Percentiles rank a stretch among this genome's conserved stretches.
phyloP scores from a whole-genome alignment of 2,329 filamentous ascomycete species.

The Emydomyces testavorans region DNA sequence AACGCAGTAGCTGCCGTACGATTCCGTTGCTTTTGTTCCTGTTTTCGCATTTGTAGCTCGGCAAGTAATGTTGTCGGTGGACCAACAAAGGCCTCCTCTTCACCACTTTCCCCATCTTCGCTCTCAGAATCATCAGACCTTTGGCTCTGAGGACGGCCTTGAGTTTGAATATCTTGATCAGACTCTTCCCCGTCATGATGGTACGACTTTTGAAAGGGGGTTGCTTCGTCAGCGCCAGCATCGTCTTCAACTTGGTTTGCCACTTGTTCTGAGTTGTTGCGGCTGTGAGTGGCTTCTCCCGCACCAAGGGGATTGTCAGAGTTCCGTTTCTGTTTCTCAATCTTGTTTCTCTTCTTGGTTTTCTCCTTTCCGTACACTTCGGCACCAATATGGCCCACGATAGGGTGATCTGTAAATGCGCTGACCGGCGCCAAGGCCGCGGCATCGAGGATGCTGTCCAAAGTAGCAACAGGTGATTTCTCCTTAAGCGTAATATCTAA shows the following conservation, averaged over 20 bases:
- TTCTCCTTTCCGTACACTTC: constrained; percentile 57
- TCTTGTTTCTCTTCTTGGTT: constrained; percentile 24
- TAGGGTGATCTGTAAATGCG: constrained; percentile 83
- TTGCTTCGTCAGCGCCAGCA: constrained; percentile 15
- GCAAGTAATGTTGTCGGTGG: constrained; percentile 83
- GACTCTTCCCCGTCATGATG: constrained; percentile 14
- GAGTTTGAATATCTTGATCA: neutral
- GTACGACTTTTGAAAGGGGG: constrained; percentile 15
- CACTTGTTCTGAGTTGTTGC: neutral
- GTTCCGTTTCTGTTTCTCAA: constrained; percentile 19
- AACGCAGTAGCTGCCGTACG: constrained; percentile 52
- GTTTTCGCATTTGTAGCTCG: constrained; percentile 81
- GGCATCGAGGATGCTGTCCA: constrained; percentile 85
- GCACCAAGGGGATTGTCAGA: neutral
- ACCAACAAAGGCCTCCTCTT: constrained; percentile 46
- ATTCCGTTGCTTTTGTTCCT: constrained; percentile 71
- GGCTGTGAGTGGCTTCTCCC: constrained; percentile 18
- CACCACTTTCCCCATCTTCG: constrained; percentile 26
- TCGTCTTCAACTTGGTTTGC: constrained; percentile 18
- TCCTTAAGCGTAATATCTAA: constrained; percentile 51
- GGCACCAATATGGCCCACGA: constrained; percentile 60
- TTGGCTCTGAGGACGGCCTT: constrained; percentile 16
- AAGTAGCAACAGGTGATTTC: constrained; percentile 73
- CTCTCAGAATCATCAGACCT: constrained; percentile 18
- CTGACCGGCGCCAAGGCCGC: constrained; percentile 77